Base-by-base conservation (phyloP, 2,329 filamentous ascomycete genomes). In the Cladosporium oxysporum region DNA sequence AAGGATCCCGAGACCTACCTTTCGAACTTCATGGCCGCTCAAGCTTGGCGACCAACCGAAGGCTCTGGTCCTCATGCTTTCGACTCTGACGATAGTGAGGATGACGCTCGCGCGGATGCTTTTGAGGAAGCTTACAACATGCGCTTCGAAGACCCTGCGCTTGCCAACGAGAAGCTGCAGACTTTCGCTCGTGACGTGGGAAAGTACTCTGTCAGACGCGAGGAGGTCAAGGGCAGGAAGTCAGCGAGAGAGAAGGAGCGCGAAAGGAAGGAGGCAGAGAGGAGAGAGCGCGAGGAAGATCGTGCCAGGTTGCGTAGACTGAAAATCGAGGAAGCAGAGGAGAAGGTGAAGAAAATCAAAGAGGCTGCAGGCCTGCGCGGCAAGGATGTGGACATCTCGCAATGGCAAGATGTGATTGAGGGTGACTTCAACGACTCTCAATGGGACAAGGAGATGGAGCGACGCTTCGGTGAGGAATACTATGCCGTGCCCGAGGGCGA, bases 101-200 rank as follows among this genome's bases (percentile, higher is more conserved):
- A 91, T 52, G 87, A 91, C 33, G 84, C 86, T 31, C 85, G 87
- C 55, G 93, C 93, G 29, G 94, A 98, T 53, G 88, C 90, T 67
- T 96, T 94, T 74, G 95, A 99, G 80, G 86, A 91, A 70, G 93
- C 93, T 5, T 99, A 97, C 81, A 99, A 99, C 80, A 81, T 97
- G 79, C 90, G 95, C 37, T 99, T 99, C 74, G 95, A 99, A 77
- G 91, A 98, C 73, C 93, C 95, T 0, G 86, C 86, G 67, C 93
- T 91, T 75, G 89, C 91, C 72, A 97, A 97, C 75, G 92, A 97
- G 79, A 89, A 91, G 59, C 83, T 99, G 35, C 88, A 90, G 74
- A 92, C 93, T 6, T 96, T 97, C 79, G 90, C 94, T 65, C 90
- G 94, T 87, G 92, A 96, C 76, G 85, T 92, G 21, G 90, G 91